A percentile compares a stretch with the other conserved stretches of the same genome.
These are phyloP conservation scores for Dendrothele bispora DNA, from an alignment of 768 basidiomycete species.

Conservation along the genomic window DNA sequence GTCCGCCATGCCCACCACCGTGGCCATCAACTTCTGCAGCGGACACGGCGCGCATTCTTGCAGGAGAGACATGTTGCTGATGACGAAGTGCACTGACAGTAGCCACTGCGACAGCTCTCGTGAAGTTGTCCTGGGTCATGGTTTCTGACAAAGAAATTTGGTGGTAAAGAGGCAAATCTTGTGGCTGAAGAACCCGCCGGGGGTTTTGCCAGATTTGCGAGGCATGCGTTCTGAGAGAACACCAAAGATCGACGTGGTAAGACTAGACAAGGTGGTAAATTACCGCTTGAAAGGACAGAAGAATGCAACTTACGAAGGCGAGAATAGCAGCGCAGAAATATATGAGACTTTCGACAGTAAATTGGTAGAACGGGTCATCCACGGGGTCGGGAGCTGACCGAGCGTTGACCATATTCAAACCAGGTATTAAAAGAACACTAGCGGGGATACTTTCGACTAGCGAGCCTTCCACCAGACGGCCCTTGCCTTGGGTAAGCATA, in stretches of 20 bases:
- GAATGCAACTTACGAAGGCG: conserved; percentile 67
- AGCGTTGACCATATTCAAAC: conserved; percentile 91
- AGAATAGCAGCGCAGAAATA: conserved; percentile 90
- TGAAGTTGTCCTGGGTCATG: conserved; percentile 86
- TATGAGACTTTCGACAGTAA: conserved; percentile 92
- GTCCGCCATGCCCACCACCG: conserved; percentile 68
- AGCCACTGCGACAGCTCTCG: conserved; percentile 89
- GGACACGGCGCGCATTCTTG: conserved; percentile 23
- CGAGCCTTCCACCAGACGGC: conserved; percentile 92
- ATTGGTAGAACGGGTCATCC: conserved; percentile 94
- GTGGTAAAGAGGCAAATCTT: conserved; percentile 57
- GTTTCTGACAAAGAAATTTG: conserved; percentile 60
- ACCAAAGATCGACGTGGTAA: conserved; percentile 96
- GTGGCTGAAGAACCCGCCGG: conserved; percentile 70
- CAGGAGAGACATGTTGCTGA: conserved; percentile 54
- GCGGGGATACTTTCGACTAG: conserved; percentile 94
- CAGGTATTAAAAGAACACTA: conserved; percentile 95
- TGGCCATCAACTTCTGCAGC: conserved; percentile 47
- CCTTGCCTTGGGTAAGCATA: conserved; percentile 87
- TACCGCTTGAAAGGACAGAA: no score
- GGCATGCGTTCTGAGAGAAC: conserved; percentile 96
- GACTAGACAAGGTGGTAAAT: conserved; percentile 68
- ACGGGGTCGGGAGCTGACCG: conserved; percentile 83
- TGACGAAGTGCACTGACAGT: conserved; percentile 89
- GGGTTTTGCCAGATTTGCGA: conserved; percentile 99